These are phyloP conservation scores for Sphaerulina populicola DNA, from an alignment of 2,329 filamentous ascomycete species.

Conservation along the genomic window DNA sequence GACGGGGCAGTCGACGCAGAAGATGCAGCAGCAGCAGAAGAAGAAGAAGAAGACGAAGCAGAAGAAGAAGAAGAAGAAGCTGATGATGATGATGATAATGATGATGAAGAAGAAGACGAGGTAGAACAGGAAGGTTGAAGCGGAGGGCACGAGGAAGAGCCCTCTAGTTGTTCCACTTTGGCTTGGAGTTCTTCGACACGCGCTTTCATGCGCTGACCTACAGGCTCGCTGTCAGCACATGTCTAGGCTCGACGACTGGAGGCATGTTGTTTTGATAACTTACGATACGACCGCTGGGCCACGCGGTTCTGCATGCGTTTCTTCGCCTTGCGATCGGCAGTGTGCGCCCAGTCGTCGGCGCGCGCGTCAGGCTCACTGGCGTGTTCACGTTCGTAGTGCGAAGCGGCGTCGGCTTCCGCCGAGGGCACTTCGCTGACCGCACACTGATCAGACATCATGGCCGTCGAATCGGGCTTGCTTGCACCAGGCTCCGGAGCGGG, in stretches of 20 bases:
- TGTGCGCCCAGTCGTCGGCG: slow-evolving; percentile 2
- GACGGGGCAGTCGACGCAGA: too few species aligned
- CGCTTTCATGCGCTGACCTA: slow-evolving; percentile 4
- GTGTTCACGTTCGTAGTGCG: neutral
- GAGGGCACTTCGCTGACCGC: slow-evolving; percentile 1
- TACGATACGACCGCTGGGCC: slow-evolving; percentile 5
- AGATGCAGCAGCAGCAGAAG: too few species aligned
- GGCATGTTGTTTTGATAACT: neutral
- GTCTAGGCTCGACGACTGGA: neutral
- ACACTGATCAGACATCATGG: neutral
- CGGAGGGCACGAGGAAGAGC: neutral
- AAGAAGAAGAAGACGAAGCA: too few species aligned
- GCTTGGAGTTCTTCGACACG: slow-evolving; percentile 7
- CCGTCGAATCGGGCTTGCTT: neutral
- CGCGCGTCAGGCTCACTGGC: neutral
- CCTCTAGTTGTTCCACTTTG: slow-evolving; percentile 1
- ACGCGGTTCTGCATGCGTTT: slow-evolving; percentile 7
- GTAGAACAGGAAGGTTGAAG: too few species aligned
- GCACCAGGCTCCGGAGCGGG: too few species aligned
- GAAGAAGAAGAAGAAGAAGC: too few species aligned
- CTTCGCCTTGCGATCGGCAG: slow-evolving; percentile 3
- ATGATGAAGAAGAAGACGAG: too few species aligned
- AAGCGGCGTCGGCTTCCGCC: neutral
- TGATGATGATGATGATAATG: too few species aligned
- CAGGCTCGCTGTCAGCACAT: neutral